A percentile compares a stretch with the other conserved stretches of the same genome.
phyloP scores from a whole-genome alignment of 805 yeast genomes.

The Metschnikowia vanudenii region DNA sequence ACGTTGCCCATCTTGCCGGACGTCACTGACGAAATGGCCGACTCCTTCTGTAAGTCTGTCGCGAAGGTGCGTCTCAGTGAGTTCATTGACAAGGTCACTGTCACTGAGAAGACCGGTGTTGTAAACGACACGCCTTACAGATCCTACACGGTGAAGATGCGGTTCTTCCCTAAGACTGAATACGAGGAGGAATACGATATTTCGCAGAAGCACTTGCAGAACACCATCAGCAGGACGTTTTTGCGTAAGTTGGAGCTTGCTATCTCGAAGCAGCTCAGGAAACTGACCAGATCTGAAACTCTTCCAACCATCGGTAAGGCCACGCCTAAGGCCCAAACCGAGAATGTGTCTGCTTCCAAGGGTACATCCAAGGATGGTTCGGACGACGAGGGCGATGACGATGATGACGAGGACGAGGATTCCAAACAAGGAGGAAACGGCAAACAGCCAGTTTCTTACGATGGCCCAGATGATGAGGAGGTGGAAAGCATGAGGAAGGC shows the following conservation, averaged over 20 bases:
- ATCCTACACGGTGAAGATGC: slow-evolving; percentile 70
- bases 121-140: slow-evolving; percentile 53
- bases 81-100: slow-evolving; percentile 79
- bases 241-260: slow-evolving; percentile 67
- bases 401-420: slow-evolving; percentile 65
- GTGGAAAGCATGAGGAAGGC: slow-evolving; percentile 84
- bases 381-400: slow-evolving; percentile 45
- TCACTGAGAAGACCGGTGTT: slow-evolving; percentile 83
- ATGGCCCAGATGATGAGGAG: slow-evolving; percentile 94
- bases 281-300: slow-evolving; percentile 63
- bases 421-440: slow-evolving; percentile 55
- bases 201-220: slow-evolving; percentile 72
- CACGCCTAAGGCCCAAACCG: slow-evolving; percentile 46
- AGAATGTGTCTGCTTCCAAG: slow-evolving; percentile 28
- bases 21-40: slow-evolving; percentile 84
- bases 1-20: slow-evolving; percentile 79
- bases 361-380: slow-evolving; percentile 21
- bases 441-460: slow-evolving; percentile 89
- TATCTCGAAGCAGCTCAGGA: slow-evolving; percentile 76
- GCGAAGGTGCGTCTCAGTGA: slow-evolving; percentile 84
- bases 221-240: slow-evolving; percentile 63
- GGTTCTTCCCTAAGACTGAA: slow-evolving; percentile 72
- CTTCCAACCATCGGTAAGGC: slow-evolving; percentile 71
- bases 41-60: slow-evolving; percentile 86
- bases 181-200: slow-evolving; percentile 89